phyloP scores from a whole-genome alignment of 129 eudicot genomes.

The Scalesia atractyloides region DNA sequence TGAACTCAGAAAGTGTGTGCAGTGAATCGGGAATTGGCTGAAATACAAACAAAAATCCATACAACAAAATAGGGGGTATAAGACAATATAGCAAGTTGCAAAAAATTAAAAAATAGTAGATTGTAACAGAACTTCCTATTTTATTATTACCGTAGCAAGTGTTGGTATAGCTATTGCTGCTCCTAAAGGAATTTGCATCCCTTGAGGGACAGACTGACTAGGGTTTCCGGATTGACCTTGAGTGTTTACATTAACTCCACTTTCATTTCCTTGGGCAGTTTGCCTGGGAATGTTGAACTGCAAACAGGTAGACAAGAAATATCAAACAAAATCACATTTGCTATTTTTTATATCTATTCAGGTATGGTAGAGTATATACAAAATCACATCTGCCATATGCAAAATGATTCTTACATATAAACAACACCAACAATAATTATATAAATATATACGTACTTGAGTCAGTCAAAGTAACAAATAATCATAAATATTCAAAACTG shows the following conservation, averaged over 20 bases:
- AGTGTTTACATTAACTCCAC: slow-evolving; percentile 44
- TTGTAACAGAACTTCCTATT: background rate
- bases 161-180: slow-evolving; percentile 74
- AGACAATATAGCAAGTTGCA: slow-evolving; percentile 16
- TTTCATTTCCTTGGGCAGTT: slow-evolving; percentile 59
- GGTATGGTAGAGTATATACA: background rate
- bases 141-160: slow-evolving; percentile 54
- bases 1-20: slow-evolving; percentile 76
- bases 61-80: slow-evolving; percentile 3
- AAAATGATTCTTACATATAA: background rate
- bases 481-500: background rate
- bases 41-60: slow-evolving; percentile 15
- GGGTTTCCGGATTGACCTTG: slow-evolving; percentile 55
- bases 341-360: background rate
- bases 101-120: background rate
- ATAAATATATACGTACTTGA: background rate
- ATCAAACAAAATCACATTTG: background rate
- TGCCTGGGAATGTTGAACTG: slow-evolving; percentile 41
- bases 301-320: background rate
- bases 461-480: background rate
- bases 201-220: slow-evolving; percentile 60
- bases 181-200: slow-evolving; percentile 62
- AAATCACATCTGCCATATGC: slow-evolving; percentile 1
- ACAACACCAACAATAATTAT: background rate
- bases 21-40: slow-evolving; percentile 96